Conservation (phyloP, 176 grass and related monocot genomes). For the Saccharum officinarum region DNA sequence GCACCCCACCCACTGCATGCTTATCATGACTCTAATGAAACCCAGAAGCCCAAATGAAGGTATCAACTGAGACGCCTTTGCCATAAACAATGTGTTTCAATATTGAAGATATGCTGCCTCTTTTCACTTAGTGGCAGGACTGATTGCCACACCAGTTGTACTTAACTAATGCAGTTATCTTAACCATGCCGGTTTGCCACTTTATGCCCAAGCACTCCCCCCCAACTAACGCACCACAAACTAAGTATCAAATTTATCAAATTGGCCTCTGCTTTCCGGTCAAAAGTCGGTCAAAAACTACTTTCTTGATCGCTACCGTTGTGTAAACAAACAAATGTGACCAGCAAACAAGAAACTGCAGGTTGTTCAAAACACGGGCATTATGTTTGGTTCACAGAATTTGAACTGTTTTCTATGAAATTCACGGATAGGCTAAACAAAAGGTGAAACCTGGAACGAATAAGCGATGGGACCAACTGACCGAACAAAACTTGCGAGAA, state of each 20-base stretch:
- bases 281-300: slow-evolving; percentile 26
- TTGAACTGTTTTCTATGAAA: background rate
- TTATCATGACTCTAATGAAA: slow-evolving; percentile 22
- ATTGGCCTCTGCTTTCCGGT: slow-evolving; percentile 30
- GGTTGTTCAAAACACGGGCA: background rate
- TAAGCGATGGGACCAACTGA: background rate
- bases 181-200: slow-evolving; percentile 33
- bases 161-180: slow-evolving; percentile 47
- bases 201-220: slow-evolving; percentile 45
- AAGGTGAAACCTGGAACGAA: background rate
- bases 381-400: background rate
- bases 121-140: slow-evolving; percentile 55
- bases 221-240: slow-evolving; percentile 32
- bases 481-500: background rate
- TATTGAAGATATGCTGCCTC: slow-evolving; percentile 47
- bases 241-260: slow-evolving; percentile 29
- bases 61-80: slow-evolving; percentile 35
- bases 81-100: slow-evolving; percentile 36
- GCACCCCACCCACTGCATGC: slow-evolving; percentile 11
- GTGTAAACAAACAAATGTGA: background rate
- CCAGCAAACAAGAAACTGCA: background rate
- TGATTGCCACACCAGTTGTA: slow-evolving; percentile 52
- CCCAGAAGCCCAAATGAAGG: slow-evolving; percentile 2
- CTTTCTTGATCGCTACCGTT: slow-evolving; percentile 22
- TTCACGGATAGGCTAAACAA: background rate